These are phyloP conservation scores for Cylindrotheca fusiformis DNA, from an alignment of 108 stramenopile genomes.

Conservation along the genomic window DNA sequence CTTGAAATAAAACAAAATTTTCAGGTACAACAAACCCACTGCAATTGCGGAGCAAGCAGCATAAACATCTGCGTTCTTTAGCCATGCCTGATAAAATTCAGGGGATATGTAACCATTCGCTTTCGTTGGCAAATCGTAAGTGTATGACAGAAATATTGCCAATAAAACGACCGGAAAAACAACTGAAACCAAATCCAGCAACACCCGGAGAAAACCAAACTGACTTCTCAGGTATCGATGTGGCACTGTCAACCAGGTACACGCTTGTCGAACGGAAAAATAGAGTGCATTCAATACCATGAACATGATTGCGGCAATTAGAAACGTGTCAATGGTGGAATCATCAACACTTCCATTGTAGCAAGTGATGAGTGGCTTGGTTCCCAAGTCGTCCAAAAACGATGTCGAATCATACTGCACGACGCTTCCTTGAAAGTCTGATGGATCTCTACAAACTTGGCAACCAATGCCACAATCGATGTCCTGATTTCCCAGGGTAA, in stretches of 20 bases:
- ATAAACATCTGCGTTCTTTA: not conserved
- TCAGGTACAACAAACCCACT: not conserved
- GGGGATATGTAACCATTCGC: not conserved
- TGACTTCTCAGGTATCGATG: not conserved
- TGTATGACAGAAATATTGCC: not conserved
- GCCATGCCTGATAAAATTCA: not conserved
- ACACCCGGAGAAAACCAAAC: not conserved
- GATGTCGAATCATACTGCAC: not conserved
- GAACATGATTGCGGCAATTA: not conserved
- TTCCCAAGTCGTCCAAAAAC: not conserved
- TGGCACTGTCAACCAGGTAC: not conserved
- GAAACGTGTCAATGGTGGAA: not conserved
- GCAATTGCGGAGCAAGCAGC: not conserved
- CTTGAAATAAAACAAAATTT: not conserved
- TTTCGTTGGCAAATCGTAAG: not conserved
- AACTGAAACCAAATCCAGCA: not conserved
- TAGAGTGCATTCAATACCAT: not conserved
- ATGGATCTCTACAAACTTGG: not conserved
- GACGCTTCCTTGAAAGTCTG: not conserved
- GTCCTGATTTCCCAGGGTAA: not conserved
- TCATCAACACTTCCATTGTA: not conserved
- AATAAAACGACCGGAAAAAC: not conserved
- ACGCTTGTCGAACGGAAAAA: not conserved
- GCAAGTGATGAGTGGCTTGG: not conserved
- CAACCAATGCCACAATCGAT: not conserved